Evolutionary conservation across 1,139 yeast genomes (phyloP).

Genomic region (Candida pseudocylindracea): DNA sequence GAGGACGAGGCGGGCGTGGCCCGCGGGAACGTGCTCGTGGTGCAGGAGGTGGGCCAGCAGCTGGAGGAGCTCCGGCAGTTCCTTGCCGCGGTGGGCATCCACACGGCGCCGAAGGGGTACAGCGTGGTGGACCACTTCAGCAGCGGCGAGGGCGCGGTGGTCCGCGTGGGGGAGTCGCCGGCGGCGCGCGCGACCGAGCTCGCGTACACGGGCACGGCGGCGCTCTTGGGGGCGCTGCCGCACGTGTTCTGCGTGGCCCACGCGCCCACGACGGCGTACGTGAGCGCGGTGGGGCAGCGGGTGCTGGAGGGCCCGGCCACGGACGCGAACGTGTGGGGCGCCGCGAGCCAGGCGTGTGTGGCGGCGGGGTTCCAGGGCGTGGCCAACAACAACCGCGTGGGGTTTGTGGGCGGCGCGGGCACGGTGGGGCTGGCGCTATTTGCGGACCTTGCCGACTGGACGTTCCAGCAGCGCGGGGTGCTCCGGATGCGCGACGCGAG

Average conservation of each 20-base stretch:
- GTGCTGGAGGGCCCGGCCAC: slow-evolving; percentile 6
- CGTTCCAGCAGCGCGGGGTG: slow-evolving; percentile 45
- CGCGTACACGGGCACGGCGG: slow-evolving; percentile 16
- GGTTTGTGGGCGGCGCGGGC: slow-evolving; percentile 52
- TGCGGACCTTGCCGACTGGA: slow-evolving; percentile 49
- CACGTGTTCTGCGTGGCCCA: slow-evolving; percentile 47
- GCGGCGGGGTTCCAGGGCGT: slow-evolving; percentile 71
- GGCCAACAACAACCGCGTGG: slow-evolving; percentile 45
- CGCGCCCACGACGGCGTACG: slow-evolving; percentile 49
- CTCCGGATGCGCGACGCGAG: slow-evolving; percentile 31
- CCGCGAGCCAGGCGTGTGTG: slow-evolving; percentile 61
- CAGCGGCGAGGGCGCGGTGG: slow-evolving; percentile 8
- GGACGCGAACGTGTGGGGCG: slow-evolving; percentile 44
- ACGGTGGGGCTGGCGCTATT: slow-evolving; percentile 16
- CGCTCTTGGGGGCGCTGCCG: slow-evolving; percentile 25
- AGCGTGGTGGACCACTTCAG: slow-evolving; percentile 45
- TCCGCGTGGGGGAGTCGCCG: slow-evolving; percentile 4
- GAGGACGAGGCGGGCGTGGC: not conserved
- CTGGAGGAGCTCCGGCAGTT: slow-evolving; percentile 44
- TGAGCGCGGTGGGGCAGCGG: slow-evolving; percentile 16
- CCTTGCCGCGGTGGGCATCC: slow-evolving; percentile 63
- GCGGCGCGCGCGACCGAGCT: slow-evolving; percentile 1
- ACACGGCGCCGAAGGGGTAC: slow-evolving; percentile 62
- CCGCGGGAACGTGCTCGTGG: slow-evolving; percentile 61
- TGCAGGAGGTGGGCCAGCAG: slow-evolving; percentile 18